These are phyloP conservation scores for Fusarium cyanostomum DNA, from an alignment of 2,329 filamentous ascomycete species.

Conservation along the genomic window DNA sequence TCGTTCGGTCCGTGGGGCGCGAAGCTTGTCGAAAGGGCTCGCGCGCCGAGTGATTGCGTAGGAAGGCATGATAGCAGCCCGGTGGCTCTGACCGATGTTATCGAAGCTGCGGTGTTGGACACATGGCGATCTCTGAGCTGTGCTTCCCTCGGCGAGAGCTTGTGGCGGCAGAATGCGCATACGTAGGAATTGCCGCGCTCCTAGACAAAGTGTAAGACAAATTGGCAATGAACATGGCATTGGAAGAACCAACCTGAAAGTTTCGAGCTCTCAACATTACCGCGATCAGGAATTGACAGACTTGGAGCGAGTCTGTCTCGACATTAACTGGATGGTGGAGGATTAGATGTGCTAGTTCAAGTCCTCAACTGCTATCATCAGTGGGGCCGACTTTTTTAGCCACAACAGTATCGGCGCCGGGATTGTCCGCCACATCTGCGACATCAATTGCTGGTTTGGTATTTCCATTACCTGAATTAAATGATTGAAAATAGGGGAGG, in stretches of 20 bases:
- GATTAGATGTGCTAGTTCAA: slow-evolving; percentile 12
- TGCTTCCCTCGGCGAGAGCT: slow-evolving; percentile 36
- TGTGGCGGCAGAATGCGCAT: slow-evolving; percentile 53
- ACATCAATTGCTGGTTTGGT: not conserved
- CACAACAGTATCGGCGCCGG: slow-evolving; percentile 28
- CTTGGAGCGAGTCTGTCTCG: slow-evolving; percentile 26
- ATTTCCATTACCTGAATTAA: not conserved
- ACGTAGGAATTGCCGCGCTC: slow-evolving; percentile 52
- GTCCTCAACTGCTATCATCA: slow-evolving; percentile 7
- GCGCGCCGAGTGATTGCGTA: slow-evolving; percentile 16
- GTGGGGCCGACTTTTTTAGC: slow-evolving; percentile 36
- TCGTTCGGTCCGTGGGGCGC: slow-evolving; percentile 30
- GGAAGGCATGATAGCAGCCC: not conserved
- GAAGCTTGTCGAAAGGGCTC: slow-evolving; percentile 44
- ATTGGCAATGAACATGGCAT: not conserved
- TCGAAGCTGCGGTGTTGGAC: slow-evolving; percentile 19
- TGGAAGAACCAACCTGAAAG: slow-evolving; percentile 49
- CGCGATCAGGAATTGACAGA: slow-evolving; percentile 34
- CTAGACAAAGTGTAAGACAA: slow-evolving; percentile 38
- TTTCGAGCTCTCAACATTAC: slow-evolving; percentile 56
- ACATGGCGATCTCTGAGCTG: slow-evolving; percentile 26
- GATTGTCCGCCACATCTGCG: slow-evolving; percentile 37
- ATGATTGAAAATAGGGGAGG: not conserved
- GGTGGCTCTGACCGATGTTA: slow-evolving; percentile 6
- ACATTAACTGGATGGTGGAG: slow-evolving; percentile 34